A percentile compares a stretch with the other conserved stretches of the same genome.
phyloP scores from a whole-genome alignment of 163 green algal species.

The Prototheca cutis region DNA sequence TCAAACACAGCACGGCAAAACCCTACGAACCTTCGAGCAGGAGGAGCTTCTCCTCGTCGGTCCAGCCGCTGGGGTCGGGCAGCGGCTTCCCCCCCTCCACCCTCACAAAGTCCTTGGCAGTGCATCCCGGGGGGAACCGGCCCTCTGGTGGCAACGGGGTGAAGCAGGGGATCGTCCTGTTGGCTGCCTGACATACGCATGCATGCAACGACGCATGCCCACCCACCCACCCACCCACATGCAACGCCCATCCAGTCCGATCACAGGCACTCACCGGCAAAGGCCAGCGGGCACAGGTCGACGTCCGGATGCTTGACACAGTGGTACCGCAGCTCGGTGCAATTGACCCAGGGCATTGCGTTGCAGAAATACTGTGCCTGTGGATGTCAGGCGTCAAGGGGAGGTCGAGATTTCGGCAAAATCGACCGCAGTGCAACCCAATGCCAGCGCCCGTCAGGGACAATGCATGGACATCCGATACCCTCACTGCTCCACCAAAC shows the following conservation, averaged over 20 bases:
- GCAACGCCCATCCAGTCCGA: too few species aligned
- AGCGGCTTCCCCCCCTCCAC: constrained; percentile 35
- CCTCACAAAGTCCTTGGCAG: constrained; percentile 70
- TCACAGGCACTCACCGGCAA: constrained; percentile 9
- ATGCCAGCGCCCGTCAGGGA: too few species aligned
- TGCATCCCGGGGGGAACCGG: constrained; percentile 62
- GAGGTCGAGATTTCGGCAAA: too few species aligned
- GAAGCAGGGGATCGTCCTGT: too few species aligned
- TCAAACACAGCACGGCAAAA: too few species aligned
- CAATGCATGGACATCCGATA: too few species aligned
- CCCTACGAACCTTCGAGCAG: constrained; percentile 61
- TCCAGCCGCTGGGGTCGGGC: constrained; percentile 52
- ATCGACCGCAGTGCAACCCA: too few species aligned
- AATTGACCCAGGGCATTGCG: constrained; percentile 69
- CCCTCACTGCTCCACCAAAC: too few species aligned
- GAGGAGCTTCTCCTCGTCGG: constrained; percentile 78
- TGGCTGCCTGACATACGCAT: too few species aligned
- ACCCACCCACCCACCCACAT: too few species aligned
- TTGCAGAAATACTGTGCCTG: constrained; percentile 50
- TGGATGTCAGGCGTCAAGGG: too few species aligned
- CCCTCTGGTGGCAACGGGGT: constrained; percentile 48
- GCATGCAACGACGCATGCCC: too few species aligned
- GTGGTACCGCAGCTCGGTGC: constrained; percentile 71
- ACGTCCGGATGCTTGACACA: constrained; percentile 68
- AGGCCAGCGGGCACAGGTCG: constrained; percentile 79